These are phyloP conservation scores for Hypoxylon fuscum DNA, from an alignment of 495 filamentous ascomycete species.

Conservation along the genomic window DNA sequence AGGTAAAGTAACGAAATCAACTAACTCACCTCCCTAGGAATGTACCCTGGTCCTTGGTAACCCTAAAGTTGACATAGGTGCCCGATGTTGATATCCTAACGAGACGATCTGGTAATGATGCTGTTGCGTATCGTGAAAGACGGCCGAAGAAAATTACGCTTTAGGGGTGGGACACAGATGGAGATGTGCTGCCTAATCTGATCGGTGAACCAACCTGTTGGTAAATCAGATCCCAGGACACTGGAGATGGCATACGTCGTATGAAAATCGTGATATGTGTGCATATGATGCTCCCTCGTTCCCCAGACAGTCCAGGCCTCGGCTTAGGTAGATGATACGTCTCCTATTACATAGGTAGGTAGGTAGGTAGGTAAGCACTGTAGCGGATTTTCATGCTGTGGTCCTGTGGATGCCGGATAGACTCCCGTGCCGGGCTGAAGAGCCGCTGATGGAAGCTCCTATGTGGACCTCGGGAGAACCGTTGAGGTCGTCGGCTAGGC, in stretches of 20 bases:
- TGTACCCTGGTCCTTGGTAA: conserved; percentile 9
- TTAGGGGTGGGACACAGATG: too few relatives aligned
- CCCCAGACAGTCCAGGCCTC: neutral
- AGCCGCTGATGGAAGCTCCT: too few relatives aligned
- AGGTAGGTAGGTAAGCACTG: too few relatives aligned
- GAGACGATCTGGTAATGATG: too few relatives aligned
- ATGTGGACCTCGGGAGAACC: conserved; percentile 11
- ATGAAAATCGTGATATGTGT: conserved; percentile 8
- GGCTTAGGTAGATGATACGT: neutral
- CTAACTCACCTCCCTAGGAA: neutral
- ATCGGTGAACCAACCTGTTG: conserved; percentile 12
- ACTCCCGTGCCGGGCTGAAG: conserved; percentile 4
- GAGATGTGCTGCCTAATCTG: neutral
- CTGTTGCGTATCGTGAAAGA: too few relatives aligned
- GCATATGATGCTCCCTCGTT: neutral
- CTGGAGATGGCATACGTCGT: conserved; percentile 9
- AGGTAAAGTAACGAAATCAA: conserved; percentile 22
- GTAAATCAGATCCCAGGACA: conserved; percentile 17
- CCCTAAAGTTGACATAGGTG: conserved; percentile 4
- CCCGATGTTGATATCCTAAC: neutral
- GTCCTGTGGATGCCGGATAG: conserved; percentile 9
- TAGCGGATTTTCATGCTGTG: neutral
- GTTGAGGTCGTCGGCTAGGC: conserved; percentile 7
- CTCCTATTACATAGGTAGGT: neutral
- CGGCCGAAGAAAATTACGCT: too few relatives aligned